phyloP scores from a whole-genome alignment of 305 asterid genomes.

The Coffea humblotiana region DNA sequence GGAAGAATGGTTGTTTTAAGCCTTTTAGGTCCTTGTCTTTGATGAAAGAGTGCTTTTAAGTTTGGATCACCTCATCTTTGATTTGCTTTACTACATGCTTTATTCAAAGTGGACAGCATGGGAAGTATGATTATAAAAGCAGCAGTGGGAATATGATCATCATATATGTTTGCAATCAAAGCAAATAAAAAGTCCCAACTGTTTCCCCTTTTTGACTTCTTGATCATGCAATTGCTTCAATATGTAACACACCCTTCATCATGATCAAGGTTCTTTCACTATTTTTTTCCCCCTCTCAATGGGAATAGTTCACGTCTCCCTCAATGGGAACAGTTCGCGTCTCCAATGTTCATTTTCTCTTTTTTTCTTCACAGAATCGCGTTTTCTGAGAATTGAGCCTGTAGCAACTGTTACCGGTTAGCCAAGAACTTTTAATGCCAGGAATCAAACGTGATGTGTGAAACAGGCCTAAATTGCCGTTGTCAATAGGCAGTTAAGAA shows the following conservation, averaged over 20 bases:
- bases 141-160: constrained; percentile 37
- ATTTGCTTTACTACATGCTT: constrained; percentile 22
- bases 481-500: not conserved
- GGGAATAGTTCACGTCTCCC: too few species aligned
- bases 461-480: not conserved
- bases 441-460: not conserved
- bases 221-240: not conserved
- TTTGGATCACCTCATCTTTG: constrained; percentile 18
- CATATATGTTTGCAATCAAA: constrained; percentile 36
- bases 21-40: constrained; percentile 1
- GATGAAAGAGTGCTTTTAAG: constrained; percentile 18
- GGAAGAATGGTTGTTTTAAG: constrained; percentile 6
- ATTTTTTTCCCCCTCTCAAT: not conserved
- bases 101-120: constrained; percentile 48
- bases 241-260: not conserved
- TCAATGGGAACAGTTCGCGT: too few species aligned
- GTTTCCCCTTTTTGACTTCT: constrained; percentile 20
- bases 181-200: constrained; percentile 15
- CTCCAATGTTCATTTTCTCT: not conserved
- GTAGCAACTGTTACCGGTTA: not conserved
- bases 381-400: not conserved
- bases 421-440: not conserved
- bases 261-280: not conserved
- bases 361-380: not conserved
- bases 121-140: constrained; percentile 42